Percentiles rank a stretch among this genome's conserved stretches.
Evolutionary conservation across 2,329 filamentous ascomycete species (phyloP).

Genomic region (Macrophomina phaseolina): DNA sequence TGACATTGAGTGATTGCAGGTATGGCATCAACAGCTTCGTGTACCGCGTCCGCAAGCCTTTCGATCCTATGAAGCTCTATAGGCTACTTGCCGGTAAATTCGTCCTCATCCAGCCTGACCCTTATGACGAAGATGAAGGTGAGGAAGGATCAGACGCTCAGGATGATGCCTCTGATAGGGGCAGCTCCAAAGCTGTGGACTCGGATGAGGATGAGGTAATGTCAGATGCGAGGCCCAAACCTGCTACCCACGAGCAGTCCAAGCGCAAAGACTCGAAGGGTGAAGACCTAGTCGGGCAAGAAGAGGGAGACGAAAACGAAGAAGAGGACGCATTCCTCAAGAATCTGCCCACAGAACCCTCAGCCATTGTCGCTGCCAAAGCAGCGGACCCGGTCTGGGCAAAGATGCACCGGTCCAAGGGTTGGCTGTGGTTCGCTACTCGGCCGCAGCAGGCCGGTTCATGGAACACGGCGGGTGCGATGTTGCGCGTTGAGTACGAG

Average conservation of each 20-base stretch:
- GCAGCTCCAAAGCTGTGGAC: neutral
- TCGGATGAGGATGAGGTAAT: slow-evolving; percentile 30
- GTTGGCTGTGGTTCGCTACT: slow-evolving; percentile 65
- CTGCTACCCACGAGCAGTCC: neutral
- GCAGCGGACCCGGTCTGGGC: slow-evolving; percentile 58
- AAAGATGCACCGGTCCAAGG: slow-evolving; percentile 67
- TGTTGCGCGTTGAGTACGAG: slow-evolving; percentile 65
- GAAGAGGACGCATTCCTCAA: slow-evolving; percentile 37
- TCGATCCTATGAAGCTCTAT: slow-evolving; percentile 50
- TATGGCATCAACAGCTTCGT: slow-evolving; percentile 76
- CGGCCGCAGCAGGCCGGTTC: slow-evolving; percentile 62
- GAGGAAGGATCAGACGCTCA: slow-evolving; percentile 35
- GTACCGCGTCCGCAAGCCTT: slow-evolving; percentile 61
- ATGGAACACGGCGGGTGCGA: slow-evolving; percentile 69
- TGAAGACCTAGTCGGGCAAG: slow-evolving; percentile 34
- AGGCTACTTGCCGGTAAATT: slow-evolving; percentile 51
- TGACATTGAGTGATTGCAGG: slow-evolving; percentile 33
- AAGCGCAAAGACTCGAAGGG: slow-evolving; percentile 17
- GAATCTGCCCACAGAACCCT: slow-evolving; percentile 27
- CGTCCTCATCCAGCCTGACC: slow-evolving; percentile 48
- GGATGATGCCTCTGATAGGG: slow-evolving; percentile 28
- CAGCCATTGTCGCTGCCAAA: slow-evolving; percentile 60
- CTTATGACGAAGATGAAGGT: slow-evolving; percentile 41
- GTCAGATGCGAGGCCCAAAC: slow-evolving; percentile 15
- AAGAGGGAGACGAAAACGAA: slow-evolving; percentile 38